Percentiles rank a stretch among this genome's conserved stretches.
Conservation (phyloP, 1,284 basidiomycete species). For the Cutaneotrichosporon sp. region DNA sequence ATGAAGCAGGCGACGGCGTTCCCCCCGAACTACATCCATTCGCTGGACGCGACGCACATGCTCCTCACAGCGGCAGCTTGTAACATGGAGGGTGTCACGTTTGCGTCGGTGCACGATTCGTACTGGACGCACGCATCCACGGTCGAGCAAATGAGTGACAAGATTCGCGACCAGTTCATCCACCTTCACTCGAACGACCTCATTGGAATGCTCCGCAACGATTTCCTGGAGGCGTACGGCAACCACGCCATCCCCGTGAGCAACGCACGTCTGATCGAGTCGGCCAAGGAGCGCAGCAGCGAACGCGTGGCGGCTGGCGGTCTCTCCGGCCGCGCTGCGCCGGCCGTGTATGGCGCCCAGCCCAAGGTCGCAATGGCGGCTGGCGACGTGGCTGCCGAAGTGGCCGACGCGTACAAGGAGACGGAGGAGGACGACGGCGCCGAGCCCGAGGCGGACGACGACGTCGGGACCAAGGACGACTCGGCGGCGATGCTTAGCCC, state of each 20-base stretch:
- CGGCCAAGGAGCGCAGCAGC: conserved; percentile 14
- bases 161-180: conserved; percentile 92
- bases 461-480: conserved; percentile 26
- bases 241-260: conserved; percentile 69
- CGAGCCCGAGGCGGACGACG: background rate
- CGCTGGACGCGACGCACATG: conserved; percentile 98
- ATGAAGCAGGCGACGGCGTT: conserved; percentile 92
- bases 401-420: conserved; percentile 9
- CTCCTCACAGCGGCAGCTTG: conserved; percentile 94
- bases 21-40: conserved; percentile 98
- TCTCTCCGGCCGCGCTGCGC: background rate
- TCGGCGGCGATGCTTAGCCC: conserved; percentile 11
- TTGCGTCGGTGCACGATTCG: conserved; percentile 96
- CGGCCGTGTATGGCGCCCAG: background rate
- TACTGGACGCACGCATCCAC: conserved; percentile 96
- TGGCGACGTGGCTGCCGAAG: conserved; percentile 14
- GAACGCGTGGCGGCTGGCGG: conserved; percentile 10
- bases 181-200: conserved; percentile 86
- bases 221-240: conserved; percentile 76
- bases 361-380: background rate
- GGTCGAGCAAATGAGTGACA: conserved; percentile 84
- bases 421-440: background rate
- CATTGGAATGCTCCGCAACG: conserved; percentile 58
- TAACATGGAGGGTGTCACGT: conserved; percentile 68
- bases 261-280: conserved; percentile 28